Evolutionary conservation across 2,329 filamentous ascomycete genomes (phyloP).

Genomic region (Diaporthe vaccinii): DNA sequence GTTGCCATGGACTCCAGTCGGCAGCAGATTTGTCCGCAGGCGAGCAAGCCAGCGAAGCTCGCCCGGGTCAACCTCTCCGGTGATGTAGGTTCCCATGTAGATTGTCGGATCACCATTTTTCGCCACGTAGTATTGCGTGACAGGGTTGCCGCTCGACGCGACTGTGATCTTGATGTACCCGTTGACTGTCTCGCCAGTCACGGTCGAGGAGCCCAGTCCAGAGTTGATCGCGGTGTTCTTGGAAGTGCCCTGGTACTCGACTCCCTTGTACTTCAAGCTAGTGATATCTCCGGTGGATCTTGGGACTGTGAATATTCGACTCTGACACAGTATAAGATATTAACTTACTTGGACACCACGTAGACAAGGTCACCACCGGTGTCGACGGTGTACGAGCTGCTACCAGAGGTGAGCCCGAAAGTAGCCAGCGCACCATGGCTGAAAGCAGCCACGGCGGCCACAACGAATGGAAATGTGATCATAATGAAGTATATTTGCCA

Average conservation of each 20-base stretch:
- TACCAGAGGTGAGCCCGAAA: conserved; percentile 58
- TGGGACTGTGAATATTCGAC: background rate
- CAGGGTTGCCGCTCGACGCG: conserved; percentile 68
- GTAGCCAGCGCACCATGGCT: conserved; percentile 51
- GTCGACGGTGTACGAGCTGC: conserved; percentile 60
- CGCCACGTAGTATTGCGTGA: conserved; percentile 75
- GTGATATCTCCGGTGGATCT: conserved; percentile 71
- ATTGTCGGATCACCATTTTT: conserved; percentile 71
- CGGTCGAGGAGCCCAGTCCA: conserved; percentile 69
- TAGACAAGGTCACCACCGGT: conserved; percentile 61
- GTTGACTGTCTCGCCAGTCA: conserved; percentile 55
- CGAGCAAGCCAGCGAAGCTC: conserved; percentile 76
- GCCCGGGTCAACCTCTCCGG: conserved; percentile 66
- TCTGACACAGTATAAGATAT: background rate
- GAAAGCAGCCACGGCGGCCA: background rate
- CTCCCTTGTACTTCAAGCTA: conserved; percentile 71
- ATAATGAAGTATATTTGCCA: background rate
- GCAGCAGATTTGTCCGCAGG: conserved; percentile 64
- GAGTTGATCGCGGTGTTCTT: conserved; percentile 70
- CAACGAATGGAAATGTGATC: background rate
- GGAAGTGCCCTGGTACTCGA: conserved; percentile 68
- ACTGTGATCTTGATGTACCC: conserved; percentile 70
- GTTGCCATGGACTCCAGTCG: conserved; percentile 54
- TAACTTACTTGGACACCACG: background rate
- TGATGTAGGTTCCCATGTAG: conserved; percentile 74